Conservation (phyloP, 768 basidiomycete species). For the Cystobasidium ongulense region DNA sequence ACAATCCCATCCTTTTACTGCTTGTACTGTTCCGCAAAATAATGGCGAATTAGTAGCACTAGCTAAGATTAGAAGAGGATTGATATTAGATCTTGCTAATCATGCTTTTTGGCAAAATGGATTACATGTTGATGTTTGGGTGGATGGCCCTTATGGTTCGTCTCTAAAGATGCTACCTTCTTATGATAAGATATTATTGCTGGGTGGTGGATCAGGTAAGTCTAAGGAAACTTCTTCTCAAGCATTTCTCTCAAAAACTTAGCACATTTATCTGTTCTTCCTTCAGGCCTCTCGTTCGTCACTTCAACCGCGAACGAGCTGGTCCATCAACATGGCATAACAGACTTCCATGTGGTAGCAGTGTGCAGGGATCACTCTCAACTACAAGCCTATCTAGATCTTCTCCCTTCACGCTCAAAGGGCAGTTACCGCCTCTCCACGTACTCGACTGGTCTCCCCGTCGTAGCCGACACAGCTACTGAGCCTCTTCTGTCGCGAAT, state of each 20-base stretch:
- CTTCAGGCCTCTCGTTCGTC: not conserved
- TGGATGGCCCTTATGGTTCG: constrained; percentile 21
- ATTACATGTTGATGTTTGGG: not conserved
- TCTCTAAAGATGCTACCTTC: not conserved
- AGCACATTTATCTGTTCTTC: not conserved
- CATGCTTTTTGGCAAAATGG: not conserved
- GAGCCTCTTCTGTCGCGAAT: not conserved
- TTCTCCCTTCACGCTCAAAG: not conserved
- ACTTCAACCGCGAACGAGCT: not conserved
- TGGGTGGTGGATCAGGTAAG: constrained; percentile 16
- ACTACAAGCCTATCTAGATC: constrained; percentile 15
- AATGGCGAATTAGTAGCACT: constrained; percentile 1
- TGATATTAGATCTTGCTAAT: not conserved
- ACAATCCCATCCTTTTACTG: constrained; percentile 22
- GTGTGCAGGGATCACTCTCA: not conserved
- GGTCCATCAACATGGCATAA: not conserved
- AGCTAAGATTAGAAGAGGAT: constrained; percentile 5
- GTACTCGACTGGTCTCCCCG: not conserved
- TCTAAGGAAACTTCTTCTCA: not conserved
- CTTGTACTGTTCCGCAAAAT: not conserved
- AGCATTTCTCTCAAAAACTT: too few relatives aligned
- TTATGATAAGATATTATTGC: not conserved
- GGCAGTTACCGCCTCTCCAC: not conserved
- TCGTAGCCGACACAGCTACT: not conserved
- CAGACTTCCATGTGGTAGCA: constrained; percentile 8